Conservation (phyloP, 306 rosid genomes). For the Quercus bicolor region DNA sequence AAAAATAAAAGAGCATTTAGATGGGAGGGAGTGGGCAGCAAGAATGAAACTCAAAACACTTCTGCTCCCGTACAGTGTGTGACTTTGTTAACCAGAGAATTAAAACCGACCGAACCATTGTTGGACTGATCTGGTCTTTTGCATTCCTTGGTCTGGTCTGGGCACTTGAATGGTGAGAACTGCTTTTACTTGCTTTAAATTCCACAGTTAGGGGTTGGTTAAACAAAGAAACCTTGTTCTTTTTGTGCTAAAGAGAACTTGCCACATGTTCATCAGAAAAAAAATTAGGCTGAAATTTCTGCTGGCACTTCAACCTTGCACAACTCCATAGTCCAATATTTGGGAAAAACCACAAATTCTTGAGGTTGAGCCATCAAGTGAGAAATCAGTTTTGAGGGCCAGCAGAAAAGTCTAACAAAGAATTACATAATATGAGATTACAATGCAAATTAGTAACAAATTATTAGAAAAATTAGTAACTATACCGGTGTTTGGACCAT, state of each 20-base stretch:
- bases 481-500: constrained; percentile 90
- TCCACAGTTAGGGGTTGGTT: not conserved
- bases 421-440: constrained; percentile 2
- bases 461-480: constrained; percentile 15
- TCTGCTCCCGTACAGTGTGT: not conserved
- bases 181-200: not conserved
- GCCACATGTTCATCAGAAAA: not conserved
- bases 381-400: constrained; percentile 1
- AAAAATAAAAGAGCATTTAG: no score
- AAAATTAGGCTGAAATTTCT: not conserved
- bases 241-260: not conserved
- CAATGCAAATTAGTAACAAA: constrained; percentile 9
- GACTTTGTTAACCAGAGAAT: not conserved
- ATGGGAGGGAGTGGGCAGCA: no score
- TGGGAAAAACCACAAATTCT: not conserved
- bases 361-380: not conserved
- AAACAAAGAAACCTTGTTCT: not conserved
- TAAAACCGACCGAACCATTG: not conserved
- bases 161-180: not conserved
- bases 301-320: not conserved
- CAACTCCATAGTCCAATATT: not conserved
- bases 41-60: not conserved
- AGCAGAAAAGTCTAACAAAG: not conserved
- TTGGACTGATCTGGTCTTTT: not conserved
- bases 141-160: not conserved